These are phyloP conservation scores for Amaranthus palmeri DNA, from an alignment of 148 eudicot genomes.

Conservation along the genomic window DNA sequence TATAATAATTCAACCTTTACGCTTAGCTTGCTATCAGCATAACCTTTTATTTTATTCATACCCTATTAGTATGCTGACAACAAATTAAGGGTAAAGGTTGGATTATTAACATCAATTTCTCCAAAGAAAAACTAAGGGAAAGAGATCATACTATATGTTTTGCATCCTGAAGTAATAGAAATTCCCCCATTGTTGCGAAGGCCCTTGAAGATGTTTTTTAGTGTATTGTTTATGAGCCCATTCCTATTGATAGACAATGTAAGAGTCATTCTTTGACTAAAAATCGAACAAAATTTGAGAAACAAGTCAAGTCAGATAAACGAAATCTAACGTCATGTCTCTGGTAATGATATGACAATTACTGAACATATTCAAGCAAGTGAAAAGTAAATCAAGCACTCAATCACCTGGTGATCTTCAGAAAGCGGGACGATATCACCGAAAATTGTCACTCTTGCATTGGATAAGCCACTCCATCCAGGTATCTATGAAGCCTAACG, in stretches of 20 bases:
- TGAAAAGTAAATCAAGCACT: neutral
- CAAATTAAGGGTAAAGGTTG: too few species aligned
- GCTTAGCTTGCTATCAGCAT: too few species aligned
- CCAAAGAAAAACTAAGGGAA: too few species aligned
- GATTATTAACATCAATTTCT: too few species aligned
- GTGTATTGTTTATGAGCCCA: conserved; percentile 97
- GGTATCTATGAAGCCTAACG: conserved; percentile 64
- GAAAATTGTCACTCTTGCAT: conserved; percentile 94
- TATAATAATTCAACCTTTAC: too few species aligned
- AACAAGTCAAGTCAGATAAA: too few species aligned
- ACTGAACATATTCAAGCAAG: neutral
- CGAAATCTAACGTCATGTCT: too few species aligned
- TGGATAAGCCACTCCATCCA: conserved; percentile 99
- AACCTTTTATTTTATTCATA: too few species aligned
- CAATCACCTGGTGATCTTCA: conserved; percentile 76
- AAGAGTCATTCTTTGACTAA: neutral
- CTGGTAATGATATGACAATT: neutral
- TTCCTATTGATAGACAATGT: conserved; percentile 36
- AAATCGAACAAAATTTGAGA: neutral
- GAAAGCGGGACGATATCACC: conserved; percentile 90
- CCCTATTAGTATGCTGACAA: too few species aligned
- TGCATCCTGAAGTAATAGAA: conserved; percentile 97
- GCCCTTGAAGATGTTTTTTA: conserved; percentile 90
- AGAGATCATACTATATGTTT: conserved; percentile 57
- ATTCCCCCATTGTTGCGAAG: conserved; percentile 99